Evolutionary conservation across 176 grass and related monocot species (phyloP).

Genomic region (Carex littledalei): DNA sequence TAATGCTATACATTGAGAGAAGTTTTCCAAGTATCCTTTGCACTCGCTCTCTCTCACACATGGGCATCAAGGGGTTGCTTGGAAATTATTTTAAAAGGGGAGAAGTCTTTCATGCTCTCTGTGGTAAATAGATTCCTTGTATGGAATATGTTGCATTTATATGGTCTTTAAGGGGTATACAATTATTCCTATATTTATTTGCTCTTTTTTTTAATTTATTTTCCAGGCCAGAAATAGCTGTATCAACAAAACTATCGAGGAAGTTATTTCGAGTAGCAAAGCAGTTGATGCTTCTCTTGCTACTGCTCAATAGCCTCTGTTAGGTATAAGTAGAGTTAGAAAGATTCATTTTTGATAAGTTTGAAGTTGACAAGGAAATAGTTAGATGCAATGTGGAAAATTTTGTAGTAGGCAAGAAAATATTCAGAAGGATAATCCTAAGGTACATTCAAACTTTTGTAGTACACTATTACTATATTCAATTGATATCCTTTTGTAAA

Average conservation of each 20-base stretch:
- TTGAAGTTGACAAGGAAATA: background rate
- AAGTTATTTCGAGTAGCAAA: conserved; percentile 16
- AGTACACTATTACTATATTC: background rate
- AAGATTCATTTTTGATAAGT: background rate
- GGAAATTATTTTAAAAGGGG: background rate
- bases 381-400: background rate
- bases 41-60: background rate
- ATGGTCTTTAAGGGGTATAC: background rate
- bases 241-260: conserved; percentile 27
- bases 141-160: background rate
- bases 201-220: background rate
- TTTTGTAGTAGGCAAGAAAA: background rate
- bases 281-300: background rate
- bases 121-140: background rate
- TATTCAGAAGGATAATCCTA: background rate
- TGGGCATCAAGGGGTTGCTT: background rate
- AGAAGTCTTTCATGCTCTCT: background rate
- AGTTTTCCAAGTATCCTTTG: background rate
- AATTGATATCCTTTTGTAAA: background rate
- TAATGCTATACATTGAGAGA: background rate
- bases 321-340: background rate
- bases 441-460: background rate
- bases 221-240: conserved; percentile 13
- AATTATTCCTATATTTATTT: background rate
- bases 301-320: background rate